phyloP scores from a whole-genome alignment of 768 basidiomycete species.

The Mrakia frigida region DNA sequence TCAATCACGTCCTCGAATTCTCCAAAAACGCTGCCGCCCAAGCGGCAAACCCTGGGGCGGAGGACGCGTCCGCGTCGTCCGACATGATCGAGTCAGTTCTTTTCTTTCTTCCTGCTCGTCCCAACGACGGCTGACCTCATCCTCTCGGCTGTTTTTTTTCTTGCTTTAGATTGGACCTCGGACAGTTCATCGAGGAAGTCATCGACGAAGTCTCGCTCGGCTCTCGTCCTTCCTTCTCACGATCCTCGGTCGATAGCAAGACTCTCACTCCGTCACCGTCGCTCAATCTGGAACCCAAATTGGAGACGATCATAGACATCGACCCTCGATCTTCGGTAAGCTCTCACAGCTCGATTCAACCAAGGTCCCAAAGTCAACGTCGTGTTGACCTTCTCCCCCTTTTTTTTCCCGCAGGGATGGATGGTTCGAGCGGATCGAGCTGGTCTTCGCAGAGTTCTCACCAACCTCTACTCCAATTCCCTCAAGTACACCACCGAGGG shows the following conservation, averaged over 20 bases:
- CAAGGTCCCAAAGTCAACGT: neutral
- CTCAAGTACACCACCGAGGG: neutral
- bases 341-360: neutral
- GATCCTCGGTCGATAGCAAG: neutral
- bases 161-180: neutral
- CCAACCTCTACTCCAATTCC: neutral
- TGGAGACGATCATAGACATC: constrained; percentile 6
- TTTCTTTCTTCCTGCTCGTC: no score
- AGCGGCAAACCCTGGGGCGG: neutral
- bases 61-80: neutral
- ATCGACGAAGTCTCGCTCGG: neutral
- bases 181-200: neutral
- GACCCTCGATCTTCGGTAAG: neutral
- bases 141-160: neutral
- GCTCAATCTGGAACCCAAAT: neutral
- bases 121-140: neutral
- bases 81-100: neutral
- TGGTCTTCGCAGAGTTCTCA: neutral
- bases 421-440: neutral
- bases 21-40: neutral
- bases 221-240: neutral
- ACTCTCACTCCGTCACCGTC: neutral
- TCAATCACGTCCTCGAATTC: constrained; percentile 11
- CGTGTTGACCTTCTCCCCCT: neutral
- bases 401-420: neutral